Evolutionary conservation across 441 rosid genomes (phyloP).

Genomic region (Syzygium malaccense): DNA sequence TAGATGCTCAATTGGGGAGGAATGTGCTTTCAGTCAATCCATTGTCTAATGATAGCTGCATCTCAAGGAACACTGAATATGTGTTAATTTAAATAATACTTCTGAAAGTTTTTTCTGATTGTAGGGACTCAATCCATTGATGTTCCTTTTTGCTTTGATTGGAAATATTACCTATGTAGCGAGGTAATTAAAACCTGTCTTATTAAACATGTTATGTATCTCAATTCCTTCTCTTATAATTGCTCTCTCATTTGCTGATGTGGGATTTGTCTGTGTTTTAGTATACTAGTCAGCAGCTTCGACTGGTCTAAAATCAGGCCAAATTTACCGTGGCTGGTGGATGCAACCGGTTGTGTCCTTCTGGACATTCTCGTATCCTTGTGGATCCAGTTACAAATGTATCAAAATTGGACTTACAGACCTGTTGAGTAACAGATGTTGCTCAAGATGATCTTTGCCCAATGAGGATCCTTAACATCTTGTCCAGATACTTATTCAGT

Average conservation of each 20-base stretch:
- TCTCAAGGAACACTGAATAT: background rate
- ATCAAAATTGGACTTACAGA: background rate
- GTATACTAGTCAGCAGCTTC: conserved; percentile 56
- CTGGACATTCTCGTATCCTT: conserved; percentile 76
- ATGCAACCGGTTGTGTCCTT: conserved; percentile 78
- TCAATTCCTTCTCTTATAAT: background rate
- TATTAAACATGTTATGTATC: background rate
- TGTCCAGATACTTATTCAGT: conserved; percentile 43
- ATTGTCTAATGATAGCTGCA: background rate
- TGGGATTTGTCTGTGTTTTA: conserved; percentile 3
- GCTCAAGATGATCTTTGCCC: background rate
- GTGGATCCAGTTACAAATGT: background rate
- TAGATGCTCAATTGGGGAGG: background rate
- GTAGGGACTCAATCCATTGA: conserved; percentile 75
- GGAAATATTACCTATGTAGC: conserved; percentile 79
- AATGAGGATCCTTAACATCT: conserved; percentile 15
- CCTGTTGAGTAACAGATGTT: background rate
- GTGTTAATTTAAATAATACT: background rate
- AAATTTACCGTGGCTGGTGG: conserved; percentile 82
- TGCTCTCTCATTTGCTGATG: background rate
- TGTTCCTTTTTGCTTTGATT: conserved; percentile 78
- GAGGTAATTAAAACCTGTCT: conserved; percentile 38
- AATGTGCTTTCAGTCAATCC: background rate
- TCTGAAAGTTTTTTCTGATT: background rate
- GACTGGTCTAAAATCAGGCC: conserved; percentile 63